Evolutionary conservation across 495 filamentous ascomycete genomes (phyloP).

Genomic region (Collariella sp.): DNA sequence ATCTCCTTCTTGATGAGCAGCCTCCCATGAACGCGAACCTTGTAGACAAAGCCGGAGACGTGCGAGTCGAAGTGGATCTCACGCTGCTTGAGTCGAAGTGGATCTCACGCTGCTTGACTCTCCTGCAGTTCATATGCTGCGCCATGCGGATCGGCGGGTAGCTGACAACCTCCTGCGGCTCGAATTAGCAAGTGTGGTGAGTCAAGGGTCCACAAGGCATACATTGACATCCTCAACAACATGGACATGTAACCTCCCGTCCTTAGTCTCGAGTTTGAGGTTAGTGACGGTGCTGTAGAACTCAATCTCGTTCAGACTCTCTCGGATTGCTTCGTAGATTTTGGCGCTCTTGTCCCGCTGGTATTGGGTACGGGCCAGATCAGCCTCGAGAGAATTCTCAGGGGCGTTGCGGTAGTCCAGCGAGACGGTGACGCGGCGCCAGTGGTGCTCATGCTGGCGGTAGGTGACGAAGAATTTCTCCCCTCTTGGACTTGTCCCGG

Average conservation of each 20-base stretch:
- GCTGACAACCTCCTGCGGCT: constrained; percentile 64
- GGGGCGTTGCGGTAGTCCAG: constrained; percentile 82
- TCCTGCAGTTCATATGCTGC: constrained; percentile 60
- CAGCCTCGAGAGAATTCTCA: constrained; percentile 74
- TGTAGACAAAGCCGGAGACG: constrained; percentile 95
- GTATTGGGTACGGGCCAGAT: constrained; percentile 66
- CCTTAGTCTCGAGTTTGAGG: constrained; percentile 83
- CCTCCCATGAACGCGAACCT: constrained; percentile 60
- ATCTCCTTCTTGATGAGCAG: constrained; percentile 96
- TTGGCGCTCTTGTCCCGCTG: constrained; percentile 91
- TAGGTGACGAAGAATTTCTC: constrained; percentile 99
- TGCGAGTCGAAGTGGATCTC: constrained; percentile 81
- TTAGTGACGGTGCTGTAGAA: constrained; percentile 96
- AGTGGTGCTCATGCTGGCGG: constrained; percentile 62
- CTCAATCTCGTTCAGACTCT: constrained; percentile 82
- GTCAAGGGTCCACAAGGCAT: constrained; percentile 14
- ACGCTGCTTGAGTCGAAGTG: constrained; percentile 68
- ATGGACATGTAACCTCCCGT: constrained; percentile 87
- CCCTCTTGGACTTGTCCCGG: constrained; percentile 81
- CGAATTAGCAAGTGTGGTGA: constrained; percentile 6
- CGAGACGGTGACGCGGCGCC: constrained; percentile 86
- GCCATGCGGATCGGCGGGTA: constrained; percentile 73
- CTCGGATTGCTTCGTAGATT: constrained; percentile 92
- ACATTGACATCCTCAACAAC: constrained; percentile 93
- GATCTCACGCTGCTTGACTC: constrained; percentile 62